Evolutionary conservation across 352 stramenopile species (phyloP).

Genomic region (Nothophytophthora sp.): DNA sequence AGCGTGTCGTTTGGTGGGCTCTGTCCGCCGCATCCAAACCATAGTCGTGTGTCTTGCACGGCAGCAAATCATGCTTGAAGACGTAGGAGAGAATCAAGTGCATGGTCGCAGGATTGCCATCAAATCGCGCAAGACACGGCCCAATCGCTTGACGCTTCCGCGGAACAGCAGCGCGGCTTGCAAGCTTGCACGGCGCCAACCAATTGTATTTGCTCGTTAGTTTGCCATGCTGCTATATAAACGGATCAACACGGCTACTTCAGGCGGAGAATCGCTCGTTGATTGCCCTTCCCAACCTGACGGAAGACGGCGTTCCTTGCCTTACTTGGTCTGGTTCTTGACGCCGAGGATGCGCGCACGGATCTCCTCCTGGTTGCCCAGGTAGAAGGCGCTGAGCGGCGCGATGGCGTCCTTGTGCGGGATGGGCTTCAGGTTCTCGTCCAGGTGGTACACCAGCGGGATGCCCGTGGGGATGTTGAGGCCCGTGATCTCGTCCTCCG

Average conservation of each 20-base stretch:
- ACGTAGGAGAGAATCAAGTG: background rate
- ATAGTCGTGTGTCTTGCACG: slow-evolving; percentile 5
- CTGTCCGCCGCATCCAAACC: too few relatives aligned
- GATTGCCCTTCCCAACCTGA: background rate
- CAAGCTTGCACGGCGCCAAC: background rate
- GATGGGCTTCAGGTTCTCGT: slow-evolving; percentile 87
- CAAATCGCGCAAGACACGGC: background rate
- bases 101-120: background rate
- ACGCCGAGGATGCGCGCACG: slow-evolving; percentile 96
- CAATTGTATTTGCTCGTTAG: slow-evolving; percentile 12
- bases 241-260: slow-evolving; percentile 1
- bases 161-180: background rate
- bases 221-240: too few relatives aligned
- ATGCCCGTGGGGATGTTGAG: slow-evolving; percentile 94
- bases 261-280: background rate
- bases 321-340: slow-evolving; percentile 98
- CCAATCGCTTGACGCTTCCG: too few relatives aligned
- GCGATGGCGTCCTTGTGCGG: slow-evolving; percentile 83
- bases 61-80: slow-evolving; percentile 8
- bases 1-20: too few relatives aligned
- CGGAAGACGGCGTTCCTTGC: background rate
- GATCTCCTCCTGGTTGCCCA: slow-evolving; percentile 97
- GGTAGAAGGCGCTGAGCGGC: slow-evolving; percentile 80
- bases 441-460: slow-evolving; percentile 87
- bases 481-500: slow-evolving; percentile 92